Base-by-base conservation (phyloP, 768 basidiomycete species). In the Leccinum boreale region DNA sequence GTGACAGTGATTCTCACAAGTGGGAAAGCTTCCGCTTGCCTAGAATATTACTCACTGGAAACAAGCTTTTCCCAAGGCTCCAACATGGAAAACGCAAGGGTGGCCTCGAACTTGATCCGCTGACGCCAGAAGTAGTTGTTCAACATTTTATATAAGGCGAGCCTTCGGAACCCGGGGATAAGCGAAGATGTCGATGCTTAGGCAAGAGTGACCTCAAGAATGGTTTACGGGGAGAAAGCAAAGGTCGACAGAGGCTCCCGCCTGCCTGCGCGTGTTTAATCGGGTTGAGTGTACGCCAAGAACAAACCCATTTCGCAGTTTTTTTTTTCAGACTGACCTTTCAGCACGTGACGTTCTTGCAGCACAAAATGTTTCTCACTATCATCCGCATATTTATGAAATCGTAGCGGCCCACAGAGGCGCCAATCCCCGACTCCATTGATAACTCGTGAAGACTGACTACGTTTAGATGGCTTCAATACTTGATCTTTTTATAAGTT, bases 51-150 rank as follows among this genome's bases (percentile, higher is more conserved):
- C 86, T 63, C 63, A 87, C 87, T 64, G 58, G 84, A 76, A 50
- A 87, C 61, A 26, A 81, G 49, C 65, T 85, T 85, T 75, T 89
- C 87, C 87, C 87, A 88, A 56, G 82, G 79, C 69, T 89, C 86
- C 57, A 87, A 75, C 75, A 88, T 81, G 17, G 78, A 75, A 45
- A 87, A 72, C 4, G 78, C 87, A 53, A 84, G 80, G 0, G 85
- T 86, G 11, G 79, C 74, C 69, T 87, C 86, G 45, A 72, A 70
- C 60, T 71, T 74, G 54, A 54, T 55, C 47, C 71, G 62, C 39
- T 74, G 72, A 21, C 73, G 71, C 64, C 61, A 63, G 21, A 73
- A 54, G 58, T 72, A 72, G 47, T 73, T 59, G 28, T 58, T 62
- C 63, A 71, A 61, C 67, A 71, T 72, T 54, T 60, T 61, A 60